A percentile compares a stretch with the other conserved stretches of the same genome.
Conservation (phyloP, 495 filamentous ascomycete species). For the Trichocladium uniseriatum region DNA sequence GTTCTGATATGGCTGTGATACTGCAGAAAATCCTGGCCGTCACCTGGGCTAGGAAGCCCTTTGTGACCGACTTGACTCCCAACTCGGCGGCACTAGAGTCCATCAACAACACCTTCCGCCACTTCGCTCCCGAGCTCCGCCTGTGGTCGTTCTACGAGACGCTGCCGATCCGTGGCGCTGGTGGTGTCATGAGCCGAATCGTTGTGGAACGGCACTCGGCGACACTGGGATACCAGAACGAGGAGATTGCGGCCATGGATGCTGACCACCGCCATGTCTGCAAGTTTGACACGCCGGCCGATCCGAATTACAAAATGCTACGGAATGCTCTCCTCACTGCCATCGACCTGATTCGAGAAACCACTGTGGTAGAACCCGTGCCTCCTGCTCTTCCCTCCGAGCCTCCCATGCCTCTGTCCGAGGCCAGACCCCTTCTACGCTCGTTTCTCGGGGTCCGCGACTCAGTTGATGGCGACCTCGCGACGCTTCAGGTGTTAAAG, state of each 20-base stretch:
- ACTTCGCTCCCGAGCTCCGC: slow-evolving; percentile 12
- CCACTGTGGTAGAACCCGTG: too few relatives aligned
- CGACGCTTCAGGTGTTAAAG: slow-evolving; percentile 6
- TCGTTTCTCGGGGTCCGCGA: slow-evolving; percentile 1
- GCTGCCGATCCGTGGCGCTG: slow-evolving; percentile 4
- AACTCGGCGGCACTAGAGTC: slow-evolving; percentile 11
- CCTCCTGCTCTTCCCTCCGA: not conserved
- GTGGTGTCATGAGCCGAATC: slow-evolving; percentile 12
- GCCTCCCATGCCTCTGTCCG: not conserved
- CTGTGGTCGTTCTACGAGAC: slow-evolving; percentile 31
- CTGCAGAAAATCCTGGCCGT: slow-evolving; percentile 32
- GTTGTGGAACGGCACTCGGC: slow-evolving; percentile 28
- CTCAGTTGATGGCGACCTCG: slow-evolving; percentile 12
- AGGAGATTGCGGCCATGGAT: slow-evolving; percentile 23
- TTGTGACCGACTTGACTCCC: slow-evolving; percentile 15
- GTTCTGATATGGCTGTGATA: slow-evolving; percentile 35
- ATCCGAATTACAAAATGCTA: slow-evolving; percentile 25
- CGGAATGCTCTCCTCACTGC: slow-evolving; percentile 25
- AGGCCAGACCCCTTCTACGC: not conserved
- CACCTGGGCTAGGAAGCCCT: slow-evolving; percentile 16
- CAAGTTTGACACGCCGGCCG: slow-evolving; percentile 21
- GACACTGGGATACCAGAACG: slow-evolving; percentile 23
- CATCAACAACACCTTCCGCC: slow-evolving; percentile 28
- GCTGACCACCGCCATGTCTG: slow-evolving; percentile 30
- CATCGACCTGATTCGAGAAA: slow-evolving; percentile 19